Evolutionary conservation across 176 grass and related monocot genomes (phyloP).

Genomic region (Rhynchospora pubera): DNA sequence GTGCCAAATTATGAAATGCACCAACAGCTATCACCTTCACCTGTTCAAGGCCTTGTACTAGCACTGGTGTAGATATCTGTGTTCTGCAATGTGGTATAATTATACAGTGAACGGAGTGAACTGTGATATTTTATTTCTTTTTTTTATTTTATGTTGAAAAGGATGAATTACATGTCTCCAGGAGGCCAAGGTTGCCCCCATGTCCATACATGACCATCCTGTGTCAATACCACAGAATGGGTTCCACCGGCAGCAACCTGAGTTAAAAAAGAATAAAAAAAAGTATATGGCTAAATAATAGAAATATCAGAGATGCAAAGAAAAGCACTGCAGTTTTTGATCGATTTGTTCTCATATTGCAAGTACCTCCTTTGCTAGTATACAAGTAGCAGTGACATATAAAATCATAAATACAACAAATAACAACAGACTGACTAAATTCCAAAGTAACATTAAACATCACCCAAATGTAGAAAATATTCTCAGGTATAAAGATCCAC

Average conservation of each 20-base stretch:
- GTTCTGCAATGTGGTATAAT: conserved; percentile 37
- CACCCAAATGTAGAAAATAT: neutral
- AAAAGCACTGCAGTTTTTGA: neutral
- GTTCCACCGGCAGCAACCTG: conserved; percentile 97
- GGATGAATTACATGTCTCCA: conserved; percentile 71
- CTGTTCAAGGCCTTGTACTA: conserved; percentile 77
- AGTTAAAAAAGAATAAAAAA: conserved; percentile 6
- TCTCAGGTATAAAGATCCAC: neutral
- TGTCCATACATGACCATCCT: conserved; percentile 90
- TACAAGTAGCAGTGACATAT: neutral
- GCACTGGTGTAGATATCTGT: conserved; percentile 86
- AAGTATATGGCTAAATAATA: neutral
- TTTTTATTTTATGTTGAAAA: neutral
- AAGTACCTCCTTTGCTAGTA: neutral
- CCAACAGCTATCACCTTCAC: conserved; percentile 88
- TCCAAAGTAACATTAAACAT: neutral
- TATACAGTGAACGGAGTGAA: neutral
- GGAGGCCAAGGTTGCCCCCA: conserved; percentile 99
- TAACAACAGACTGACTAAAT: neutral
- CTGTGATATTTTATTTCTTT: neutral
- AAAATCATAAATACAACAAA: neutral
- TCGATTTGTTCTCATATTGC: neutral
- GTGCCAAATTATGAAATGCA: conserved; percentile 97
- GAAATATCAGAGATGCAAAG: neutral
- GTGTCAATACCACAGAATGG: conserved; percentile 86